A percentile compares a stretch with the other conserved stretches of the same genome.
phyloP scores from a whole-genome alignment of 441 rosid genomes.

The Erodium texanum region DNA sequence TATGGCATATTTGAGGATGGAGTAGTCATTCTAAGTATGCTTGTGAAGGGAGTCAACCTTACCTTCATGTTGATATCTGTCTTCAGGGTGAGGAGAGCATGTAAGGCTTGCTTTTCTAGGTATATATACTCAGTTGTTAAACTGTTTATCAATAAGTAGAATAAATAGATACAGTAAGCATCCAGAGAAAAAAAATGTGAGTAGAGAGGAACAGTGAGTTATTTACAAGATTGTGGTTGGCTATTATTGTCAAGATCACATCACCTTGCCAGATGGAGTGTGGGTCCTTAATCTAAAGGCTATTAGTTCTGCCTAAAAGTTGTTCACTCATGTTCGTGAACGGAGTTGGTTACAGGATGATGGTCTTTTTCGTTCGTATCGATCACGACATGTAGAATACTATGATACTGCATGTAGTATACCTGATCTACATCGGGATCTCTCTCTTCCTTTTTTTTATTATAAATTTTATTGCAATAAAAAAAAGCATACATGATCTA shows the following conservation, averaged over 20 bases:
- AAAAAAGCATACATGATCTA: slow-evolving; percentile 3
- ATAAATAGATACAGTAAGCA: slow-evolving; percentile 17
- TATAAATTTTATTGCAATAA: too few species aligned
- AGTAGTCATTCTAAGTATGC: neutral
- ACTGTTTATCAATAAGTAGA: slow-evolving; percentile 23
- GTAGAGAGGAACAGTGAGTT: slow-evolving; percentile 51
- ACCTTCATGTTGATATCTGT: slow-evolving; percentile 46
- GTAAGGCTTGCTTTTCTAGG: slow-evolving; percentile 2
- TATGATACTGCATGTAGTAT: neutral
- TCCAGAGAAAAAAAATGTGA: slow-evolving; percentile 25
- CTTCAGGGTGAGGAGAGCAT: slow-evolving; percentile 16
- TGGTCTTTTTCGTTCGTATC: slow-evolving; percentile 6
- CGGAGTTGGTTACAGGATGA: neutral
- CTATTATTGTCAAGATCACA: slow-evolving; percentile 31
- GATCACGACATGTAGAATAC: neutral
- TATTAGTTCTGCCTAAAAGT: neutral
- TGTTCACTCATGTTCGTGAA: neutral
- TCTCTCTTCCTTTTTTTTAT: too few species aligned
- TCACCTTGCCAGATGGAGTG: slow-evolving; percentile 34
- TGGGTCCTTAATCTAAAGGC: slow-evolving; percentile 33
- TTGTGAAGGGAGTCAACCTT: slow-evolving; percentile 32
- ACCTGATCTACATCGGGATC: neutral
- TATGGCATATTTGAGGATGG: neutral
- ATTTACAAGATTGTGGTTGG: slow-evolving; percentile 44
- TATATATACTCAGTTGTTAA: slow-evolving; percentile 2